Evolutionary conservation across 179 eudicot species (phyloP).

Genomic region (Heliamphora pulchella): DNA sequence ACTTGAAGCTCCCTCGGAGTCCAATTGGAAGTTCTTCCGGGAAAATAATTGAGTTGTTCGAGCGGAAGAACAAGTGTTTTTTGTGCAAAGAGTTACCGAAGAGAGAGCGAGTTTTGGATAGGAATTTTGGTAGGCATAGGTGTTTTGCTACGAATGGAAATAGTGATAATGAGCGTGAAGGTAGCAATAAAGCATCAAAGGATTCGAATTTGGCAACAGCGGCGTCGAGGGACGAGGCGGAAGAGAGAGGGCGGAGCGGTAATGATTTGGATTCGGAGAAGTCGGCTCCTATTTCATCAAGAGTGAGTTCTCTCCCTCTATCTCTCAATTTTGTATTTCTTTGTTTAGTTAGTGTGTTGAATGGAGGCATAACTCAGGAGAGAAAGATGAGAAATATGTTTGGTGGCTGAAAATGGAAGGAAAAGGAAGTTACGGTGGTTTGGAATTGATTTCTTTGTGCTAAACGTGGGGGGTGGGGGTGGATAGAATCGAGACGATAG

Average conservation of each 20-base stretch:
- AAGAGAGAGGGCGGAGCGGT: constrained; percentile 24
- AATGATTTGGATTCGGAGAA: constrained; percentile 28
- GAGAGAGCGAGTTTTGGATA: constrained; percentile 21
- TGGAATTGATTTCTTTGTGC: too few relatives aligned
- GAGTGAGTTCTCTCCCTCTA: constrained; percentile 30
- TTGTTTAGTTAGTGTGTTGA: too few relatives aligned
- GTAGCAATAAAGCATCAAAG: constrained; percentile 21
- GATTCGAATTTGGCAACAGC: constrained; percentile 65
- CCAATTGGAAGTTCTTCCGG: constrained; percentile 24
- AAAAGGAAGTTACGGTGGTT: too few relatives aligned
- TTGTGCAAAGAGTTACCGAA: constrained; percentile 33
- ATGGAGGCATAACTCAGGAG: too few relatives aligned
- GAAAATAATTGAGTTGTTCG: constrained; percentile 15
- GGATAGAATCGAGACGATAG: too few relatives aligned
- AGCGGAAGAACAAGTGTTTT: constrained; percentile 26
- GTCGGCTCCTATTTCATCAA: constrained; percentile 35
- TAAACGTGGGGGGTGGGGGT: too few relatives aligned
- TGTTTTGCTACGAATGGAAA: constrained; percentile 34
- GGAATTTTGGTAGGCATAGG: constrained; percentile 28
- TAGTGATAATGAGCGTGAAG: constrained; percentile 24
- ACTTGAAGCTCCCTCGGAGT: constrained; percentile 22
- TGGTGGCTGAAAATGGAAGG: too few relatives aligned
- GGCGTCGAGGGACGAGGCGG: constrained; percentile 29
- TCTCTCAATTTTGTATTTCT: too few relatives aligned
- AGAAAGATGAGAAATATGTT: too few relatives aligned